Base-by-base conservation (phyloP, 164 flowering plant species). In the Houttuynia cordata region DNA sequence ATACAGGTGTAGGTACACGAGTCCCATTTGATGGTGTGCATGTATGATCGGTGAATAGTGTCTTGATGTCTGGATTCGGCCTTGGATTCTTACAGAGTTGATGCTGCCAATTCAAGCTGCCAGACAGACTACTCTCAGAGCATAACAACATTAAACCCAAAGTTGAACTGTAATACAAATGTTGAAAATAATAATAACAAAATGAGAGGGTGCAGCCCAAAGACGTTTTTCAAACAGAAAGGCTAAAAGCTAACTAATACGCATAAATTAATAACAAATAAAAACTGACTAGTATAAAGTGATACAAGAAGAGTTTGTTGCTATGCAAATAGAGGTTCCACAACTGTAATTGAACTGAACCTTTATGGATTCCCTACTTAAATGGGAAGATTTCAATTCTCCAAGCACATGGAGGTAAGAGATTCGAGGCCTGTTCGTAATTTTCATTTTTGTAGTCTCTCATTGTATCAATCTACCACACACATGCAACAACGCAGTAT, bases 41-140 rank as follows among this genome's bases (percentile, higher is more conserved):
- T 21, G 88, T 63, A 59, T 91, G 97, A 70, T 91, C 97, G 10
- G 75, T 77, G 70, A 87, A 91, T 67, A 91, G 75, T 58, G 97
- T 91, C 73, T 86, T 91, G 50, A 91, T 91, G 62, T 91, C 96
- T n/a, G 97, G 97, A 59, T 91, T 91, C 62, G 91, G 75, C 70
- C 88, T 79, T 45, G 97, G 97, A 63, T 86, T 86, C 75, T 91
- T 91, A 68, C 97, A 91, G 40, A 86, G 83, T 73, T 86, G 93
- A 76, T 91, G 97, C 83, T 91, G 97, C 97, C 97, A 91, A 63
- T 91, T 91, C 80, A 91, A 78, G 67, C 97, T 91, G 81, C 66
- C 72, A 40, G 20, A 50, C 49, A 45, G 4, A 45, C 17, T 10
- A 68, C 58, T 52, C 60, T 70, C 55, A 22, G 59, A 25, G 23